A percentile compares a stretch with the other conserved stretches of the same genome.
Evolutionary conservation across 768 basidiomycete genomes (phyloP).

Genomic region (Ramaria rubella): DNA sequence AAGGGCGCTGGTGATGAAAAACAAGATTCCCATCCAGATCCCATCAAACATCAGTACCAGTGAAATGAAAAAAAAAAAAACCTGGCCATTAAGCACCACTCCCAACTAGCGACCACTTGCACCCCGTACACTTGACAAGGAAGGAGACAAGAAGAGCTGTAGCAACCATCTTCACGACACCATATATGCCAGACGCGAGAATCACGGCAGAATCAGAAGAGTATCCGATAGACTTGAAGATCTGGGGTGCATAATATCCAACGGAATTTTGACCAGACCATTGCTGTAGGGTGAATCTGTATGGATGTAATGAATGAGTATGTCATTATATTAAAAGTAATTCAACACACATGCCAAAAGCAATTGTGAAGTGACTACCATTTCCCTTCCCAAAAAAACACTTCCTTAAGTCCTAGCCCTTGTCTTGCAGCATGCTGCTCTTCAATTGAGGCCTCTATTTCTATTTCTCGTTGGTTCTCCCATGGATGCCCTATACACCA

Average conservation of each 20-base stretch:
- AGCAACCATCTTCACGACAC: slow-evolving; percentile 60
- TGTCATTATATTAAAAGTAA: background rate
- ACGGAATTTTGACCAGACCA: slow-evolving; percentile 84
- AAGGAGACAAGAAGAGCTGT: slow-evolving; percentile 62
- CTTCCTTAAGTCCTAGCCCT: slow-evolving; percentile 62
- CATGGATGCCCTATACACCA: background rate
- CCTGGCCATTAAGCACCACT: too few relatives aligned
- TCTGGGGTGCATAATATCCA: slow-evolving; percentile 68
- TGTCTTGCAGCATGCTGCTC: slow-evolving; percentile 63
- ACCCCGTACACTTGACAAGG: slow-evolving; percentile 60
- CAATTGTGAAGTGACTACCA: slow-evolving; percentile 76
- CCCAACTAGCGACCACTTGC: slow-evolving; percentile 59
- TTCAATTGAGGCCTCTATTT: slow-evolving; percentile 73
- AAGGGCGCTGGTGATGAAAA: slow-evolving; percentile 81
- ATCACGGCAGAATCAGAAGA: slow-evolving; percentile 51
- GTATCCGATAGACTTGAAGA: slow-evolving; percentile 69
- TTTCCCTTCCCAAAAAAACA: slow-evolving; percentile 80
- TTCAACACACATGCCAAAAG: slow-evolving; percentile 47
- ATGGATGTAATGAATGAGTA: background rate
- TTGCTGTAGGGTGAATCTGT: slow-evolving; percentile 64
- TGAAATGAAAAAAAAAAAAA: too few relatives aligned
- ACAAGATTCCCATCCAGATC: slow-evolving; percentile 69
- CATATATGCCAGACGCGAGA: slow-evolving; percentile 67
- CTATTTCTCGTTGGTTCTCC: slow-evolving; percentile 24
- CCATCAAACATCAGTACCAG: slow-evolving; percentile 27